Percentiles rank a stretch among this genome's conserved stretches.
Conservation (phyloP, 2,329 filamentous ascomycete species). For the Phyllosticta capitalensis region DNA sequence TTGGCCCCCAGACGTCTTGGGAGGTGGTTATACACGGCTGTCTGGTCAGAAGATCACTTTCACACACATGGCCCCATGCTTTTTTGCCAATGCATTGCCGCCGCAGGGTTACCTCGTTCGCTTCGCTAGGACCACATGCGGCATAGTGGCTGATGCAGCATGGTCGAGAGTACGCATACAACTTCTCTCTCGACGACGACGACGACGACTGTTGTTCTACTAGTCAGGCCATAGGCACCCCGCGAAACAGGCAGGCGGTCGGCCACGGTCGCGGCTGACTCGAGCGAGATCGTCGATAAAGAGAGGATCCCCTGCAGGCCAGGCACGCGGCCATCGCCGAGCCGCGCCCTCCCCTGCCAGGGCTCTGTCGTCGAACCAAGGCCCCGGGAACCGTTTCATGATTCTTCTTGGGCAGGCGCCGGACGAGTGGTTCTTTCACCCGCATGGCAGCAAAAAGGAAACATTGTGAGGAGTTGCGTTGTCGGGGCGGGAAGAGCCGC, state of each 20-base stretch:
- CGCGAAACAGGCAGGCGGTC: conserved; percentile 7
- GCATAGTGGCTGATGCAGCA: conserved; percentile 14
- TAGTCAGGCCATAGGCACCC: neutral
- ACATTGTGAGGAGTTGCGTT: neutral
- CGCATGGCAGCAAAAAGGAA: neutral
- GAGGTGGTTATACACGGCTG: conserved; percentile 8
- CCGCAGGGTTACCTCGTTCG: conserved; percentile 11
- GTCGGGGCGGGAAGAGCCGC: neutral
- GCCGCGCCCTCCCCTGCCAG: neutral
- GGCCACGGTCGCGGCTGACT: conserved; percentile 3
- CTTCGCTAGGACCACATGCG: conserved; percentile 5
- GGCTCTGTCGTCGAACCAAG: conserved; percentile 1
- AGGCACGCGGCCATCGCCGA: conserved; percentile 12
- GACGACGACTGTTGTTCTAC: neutral
- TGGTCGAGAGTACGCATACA: no score
- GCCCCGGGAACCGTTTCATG: conserved; percentile 7
- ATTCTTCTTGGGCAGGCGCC: conserved; percentile 3
- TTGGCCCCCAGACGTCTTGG: conserved; percentile 8
- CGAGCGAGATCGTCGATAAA: conserved; percentile 11
- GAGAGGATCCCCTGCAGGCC: conserved; percentile 9
- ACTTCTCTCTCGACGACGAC: neutral
- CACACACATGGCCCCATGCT: conserved; percentile 10
- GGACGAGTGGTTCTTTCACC: conserved; percentile 6
- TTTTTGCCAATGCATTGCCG: conserved; percentile 9
- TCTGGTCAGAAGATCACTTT: conserved; percentile 10